A percentile compares a stretch with the other conserved stretches of the same genome.
Conservation (phyloP, 1,139 yeast genomes). For the Maudiozyma humilis region DNA sequence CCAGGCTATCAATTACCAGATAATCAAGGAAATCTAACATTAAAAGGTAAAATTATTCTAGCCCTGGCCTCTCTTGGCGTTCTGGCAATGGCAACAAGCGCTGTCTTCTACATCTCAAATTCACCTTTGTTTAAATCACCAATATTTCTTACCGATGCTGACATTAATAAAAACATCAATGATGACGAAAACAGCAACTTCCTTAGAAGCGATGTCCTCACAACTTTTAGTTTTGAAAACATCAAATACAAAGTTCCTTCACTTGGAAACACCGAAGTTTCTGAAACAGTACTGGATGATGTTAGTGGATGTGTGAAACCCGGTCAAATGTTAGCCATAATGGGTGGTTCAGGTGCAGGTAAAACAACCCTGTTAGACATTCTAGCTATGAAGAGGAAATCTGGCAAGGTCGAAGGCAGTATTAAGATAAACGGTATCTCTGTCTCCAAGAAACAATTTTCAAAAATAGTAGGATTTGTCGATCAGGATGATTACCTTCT, state of each 20-base stretch:
- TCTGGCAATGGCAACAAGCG: conserved; percentile 26
- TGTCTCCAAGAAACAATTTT: conserved; percentile 39
- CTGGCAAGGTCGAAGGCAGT: conserved; percentile 58
- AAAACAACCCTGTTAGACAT: conserved; percentile 89
- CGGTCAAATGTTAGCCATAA: conserved; percentile 84
- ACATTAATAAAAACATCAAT: not conserved
- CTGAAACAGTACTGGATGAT: conserved; percentile 47
- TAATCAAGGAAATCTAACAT: conserved; percentile 43
- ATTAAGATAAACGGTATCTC: conserved; percentile 65
- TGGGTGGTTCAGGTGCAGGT: conserved; percentile 99
- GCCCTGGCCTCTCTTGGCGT: conserved; percentile 34
- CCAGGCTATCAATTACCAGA: conserved; percentile 77
- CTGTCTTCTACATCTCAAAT: conserved; percentile 46
- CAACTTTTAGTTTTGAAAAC: conserved; percentile 67
- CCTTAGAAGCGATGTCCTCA: conserved; percentile 55
- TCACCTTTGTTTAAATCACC: conserved; percentile 50
- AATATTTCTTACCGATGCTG: conserved; percentile 1
- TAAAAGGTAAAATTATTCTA: conserved; percentile 41
- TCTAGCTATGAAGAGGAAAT: conserved; percentile 77
- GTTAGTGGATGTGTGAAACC: conserved; percentile 75
- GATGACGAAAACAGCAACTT: conserved; percentile 38
- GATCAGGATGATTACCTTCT: conserved; percentile 90
- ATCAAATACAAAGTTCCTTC: conserved; percentile 49
- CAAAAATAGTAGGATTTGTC: conserved; percentile 83
- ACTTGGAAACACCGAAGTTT: conserved; percentile 29